Conservation (phyloP, 2,329 filamentous ascomycete genomes). For the Hortaea werneckii region DNA sequence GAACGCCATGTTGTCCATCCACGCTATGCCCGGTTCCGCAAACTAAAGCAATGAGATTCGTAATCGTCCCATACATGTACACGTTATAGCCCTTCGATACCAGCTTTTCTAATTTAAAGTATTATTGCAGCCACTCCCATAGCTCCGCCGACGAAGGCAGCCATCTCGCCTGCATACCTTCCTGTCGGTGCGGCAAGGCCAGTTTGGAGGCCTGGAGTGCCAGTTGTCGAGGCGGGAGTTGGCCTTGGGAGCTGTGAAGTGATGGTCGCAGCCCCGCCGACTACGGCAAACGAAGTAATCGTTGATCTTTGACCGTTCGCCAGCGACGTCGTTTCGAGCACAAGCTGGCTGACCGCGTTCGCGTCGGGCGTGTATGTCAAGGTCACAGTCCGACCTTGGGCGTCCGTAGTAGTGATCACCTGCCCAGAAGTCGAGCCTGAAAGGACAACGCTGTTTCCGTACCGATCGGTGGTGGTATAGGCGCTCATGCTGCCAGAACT, state of each 20-base stretch:
- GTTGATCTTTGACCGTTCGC: constrained; percentile 28
- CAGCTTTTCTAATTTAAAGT: constrained; percentile 10
- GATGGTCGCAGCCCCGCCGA: constrained; percentile 21
- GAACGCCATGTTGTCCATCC: too few species aligned
- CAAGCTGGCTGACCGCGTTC: constrained; percentile 30
- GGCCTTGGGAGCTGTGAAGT: constrained; percentile 6
- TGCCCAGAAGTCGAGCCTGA: constrained; percentile 25
- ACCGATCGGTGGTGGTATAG: constrained; percentile 29
- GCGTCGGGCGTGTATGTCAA: constrained; percentile 39
- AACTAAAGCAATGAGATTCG: neutral
- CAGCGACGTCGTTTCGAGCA: constrained; percentile 27
- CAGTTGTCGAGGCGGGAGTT: constrained; percentile 5
- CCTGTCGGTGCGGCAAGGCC: constrained; percentile 22
- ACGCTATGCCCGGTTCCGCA: too few species aligned
- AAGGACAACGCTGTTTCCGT: constrained; percentile 29
- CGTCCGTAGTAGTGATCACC: constrained; percentile 35
- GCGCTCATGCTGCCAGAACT: neutral
- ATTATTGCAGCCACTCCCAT: constrained; percentile 26
- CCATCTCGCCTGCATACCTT: constrained; percentile 19
- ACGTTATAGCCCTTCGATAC: neutral
- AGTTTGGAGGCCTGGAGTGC: constrained; percentile 29
- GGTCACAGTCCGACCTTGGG: constrained; percentile 30
- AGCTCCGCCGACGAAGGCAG: constrained; percentile 23
- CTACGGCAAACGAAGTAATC: constrained; percentile 35
- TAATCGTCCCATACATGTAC: constrained; percentile 1